phyloP scores from a whole-genome alignment of 2,329 filamentous ascomycete genomes.

The Orbilia javanica region DNA sequence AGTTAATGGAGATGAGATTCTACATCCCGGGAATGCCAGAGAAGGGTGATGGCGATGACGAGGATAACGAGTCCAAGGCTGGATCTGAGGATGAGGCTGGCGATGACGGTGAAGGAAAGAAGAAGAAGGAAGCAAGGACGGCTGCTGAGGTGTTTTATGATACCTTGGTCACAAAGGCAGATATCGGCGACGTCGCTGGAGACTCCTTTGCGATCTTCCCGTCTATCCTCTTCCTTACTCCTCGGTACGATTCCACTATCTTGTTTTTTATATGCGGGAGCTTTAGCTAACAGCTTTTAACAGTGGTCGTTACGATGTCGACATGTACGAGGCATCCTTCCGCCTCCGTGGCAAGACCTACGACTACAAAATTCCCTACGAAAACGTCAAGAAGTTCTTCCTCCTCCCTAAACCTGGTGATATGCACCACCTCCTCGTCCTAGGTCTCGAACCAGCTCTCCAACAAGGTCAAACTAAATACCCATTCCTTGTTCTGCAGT shows the following conservation, averaged over 20 bases:
- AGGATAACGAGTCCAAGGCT: conserved; percentile 55
- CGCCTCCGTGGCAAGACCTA: conserved; percentile 98
- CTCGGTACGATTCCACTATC: conserved; percentile 72
- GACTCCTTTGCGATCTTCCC: conserved; percentile 98
- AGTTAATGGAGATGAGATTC: conserved; percentile 98
- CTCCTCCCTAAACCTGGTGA: conserved; percentile 98
- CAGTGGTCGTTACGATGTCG: conserved; percentile 98
- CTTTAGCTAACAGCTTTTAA: conserved; percentile 61
- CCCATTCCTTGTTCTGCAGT: conserved; percentile 98
- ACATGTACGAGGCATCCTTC: conserved; percentile 99
- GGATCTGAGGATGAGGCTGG: conserved; percentile 46
- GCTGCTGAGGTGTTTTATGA: conserved; percentile 98
- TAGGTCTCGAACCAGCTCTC: conserved; percentile 92
- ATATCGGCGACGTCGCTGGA: conserved; percentile 98
- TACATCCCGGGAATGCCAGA: conserved; percentile 94
- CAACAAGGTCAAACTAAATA: conserved; percentile 98
- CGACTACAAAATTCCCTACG: conserved; percentile 99
- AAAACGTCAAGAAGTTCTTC: conserved; percentile 98
- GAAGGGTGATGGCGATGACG: conserved; percentile 71
- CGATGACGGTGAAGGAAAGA: conserved; percentile 73
- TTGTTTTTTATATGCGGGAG: conserved; percentile 14
- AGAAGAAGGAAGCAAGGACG: conserved; percentile 83
- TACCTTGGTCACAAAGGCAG: conserved; percentile 96
- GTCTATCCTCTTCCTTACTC: conserved; percentile 95
- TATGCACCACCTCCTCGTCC: conserved; percentile 91